Conservation (phyloP, 2,329 filamentous ascomycete species). For the Colletotrichum coccodes region DNA sequence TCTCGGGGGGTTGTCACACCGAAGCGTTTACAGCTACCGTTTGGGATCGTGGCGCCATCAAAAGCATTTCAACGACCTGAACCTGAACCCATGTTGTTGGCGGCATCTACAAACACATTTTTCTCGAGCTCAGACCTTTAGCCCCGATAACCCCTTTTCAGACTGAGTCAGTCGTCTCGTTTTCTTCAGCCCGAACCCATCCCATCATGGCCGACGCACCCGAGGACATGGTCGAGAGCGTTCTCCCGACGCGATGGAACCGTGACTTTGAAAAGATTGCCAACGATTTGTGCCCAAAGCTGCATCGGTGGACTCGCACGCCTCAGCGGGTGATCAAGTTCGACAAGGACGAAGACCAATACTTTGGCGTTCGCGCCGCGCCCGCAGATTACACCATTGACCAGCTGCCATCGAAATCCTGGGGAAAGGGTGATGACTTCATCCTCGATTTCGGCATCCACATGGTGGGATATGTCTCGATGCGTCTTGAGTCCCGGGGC, state of each 20-base stretch:
- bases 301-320: slow-evolving; percentile 31
- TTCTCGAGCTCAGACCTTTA: background rate
- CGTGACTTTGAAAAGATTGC: slow-evolving; percentile 16
- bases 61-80: background rate
- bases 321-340: slow-evolving; percentile 37
- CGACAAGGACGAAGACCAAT: slow-evolving; percentile 31
- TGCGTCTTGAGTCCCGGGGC: slow-evolving; percentile 40
- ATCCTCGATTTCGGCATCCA: slow-evolving; percentile 46
- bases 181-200: background rate
- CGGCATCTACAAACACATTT: background rate
- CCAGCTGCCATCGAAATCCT: slow-evolving; percentile 32
- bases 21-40: slow-evolving; percentile 23
- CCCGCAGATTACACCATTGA: slow-evolving; percentile 32
- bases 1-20: slow-evolving; percentile 11
- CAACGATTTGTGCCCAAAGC: slow-evolving; percentile 23
- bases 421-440: slow-evolving; percentile 41
- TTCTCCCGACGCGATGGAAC: slow-evolving; percentile 26
- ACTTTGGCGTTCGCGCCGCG: slow-evolving; percentile 36
- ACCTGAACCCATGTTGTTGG: background rate
- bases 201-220: slow-evolving; percentile 21
- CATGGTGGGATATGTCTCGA: slow-evolving; percentile 44
- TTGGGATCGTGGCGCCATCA: slow-evolving; percentile 11
- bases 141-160: background rate
- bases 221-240: slow-evolving; percentile 21
- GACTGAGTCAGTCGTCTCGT: background rate